Evolutionary conservation across 1,284 basidiomycete genomes (phyloP), one percentile per base, ranked within the genome.

Genomic region (Phylloboletellus chloephorus): DNA sequence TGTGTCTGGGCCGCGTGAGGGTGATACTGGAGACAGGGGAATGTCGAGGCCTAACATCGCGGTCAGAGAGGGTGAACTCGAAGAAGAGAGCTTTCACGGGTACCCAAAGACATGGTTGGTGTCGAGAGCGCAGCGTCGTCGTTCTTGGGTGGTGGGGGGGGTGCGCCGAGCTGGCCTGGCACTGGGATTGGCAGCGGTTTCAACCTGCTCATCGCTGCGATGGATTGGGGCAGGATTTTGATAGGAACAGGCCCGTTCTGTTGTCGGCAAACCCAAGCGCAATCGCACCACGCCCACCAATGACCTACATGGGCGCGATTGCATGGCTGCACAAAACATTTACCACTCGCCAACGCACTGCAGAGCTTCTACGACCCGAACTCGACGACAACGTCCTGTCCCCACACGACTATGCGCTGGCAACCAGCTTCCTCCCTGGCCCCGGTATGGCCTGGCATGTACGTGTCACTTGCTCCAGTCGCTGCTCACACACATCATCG

Each of bases 281-380:
- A 26, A 9, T 30, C n/a, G 5, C 30, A 32, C 30, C 34, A 4
- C 26, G 16, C 16, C 26, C 21, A 23, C 24, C 35, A 10, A 60
- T 60, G 50, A 51, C 61, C 29, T 52, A 60, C 49, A 48, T 46
- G 21, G 38, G 13, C 35, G 43, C 60, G 15, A 37, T 63, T 17
- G 44, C 57, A 23, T 75, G 68, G 71, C 52, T 73, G 19, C 64
- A 66, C 44, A 46, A 51, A 32, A 67, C 63, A 4, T 74, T 73
- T 52, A 51, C 46, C 36, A 62, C 62, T 22, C 63, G 54, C 39
- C 52, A 56, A 38, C 54, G 51, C 17, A 54, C 68, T 1, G 58
- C 65, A 42, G 57, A 64, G 21, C 74, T 83, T 39, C 67, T 84
- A 26, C 62, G 66, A 7, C 79, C 79, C 31, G 75, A 83, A 51